Conservation (phyloP, 352 stramenopile species). For the Pythium utonaiense region DNA sequence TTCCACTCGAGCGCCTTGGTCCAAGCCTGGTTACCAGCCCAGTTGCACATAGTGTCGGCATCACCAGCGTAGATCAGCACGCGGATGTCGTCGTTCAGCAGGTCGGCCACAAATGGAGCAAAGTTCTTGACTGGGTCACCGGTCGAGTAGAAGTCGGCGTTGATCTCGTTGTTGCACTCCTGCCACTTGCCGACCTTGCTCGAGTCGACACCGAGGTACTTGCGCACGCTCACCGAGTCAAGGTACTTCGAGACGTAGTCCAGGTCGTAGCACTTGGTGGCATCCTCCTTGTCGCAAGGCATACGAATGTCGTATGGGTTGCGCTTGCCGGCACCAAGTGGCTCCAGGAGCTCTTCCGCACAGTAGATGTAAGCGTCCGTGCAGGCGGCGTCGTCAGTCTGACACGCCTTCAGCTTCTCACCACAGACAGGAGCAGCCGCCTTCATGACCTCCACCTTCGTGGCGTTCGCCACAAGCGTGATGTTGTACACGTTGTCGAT, state of each 20-base stretch:
- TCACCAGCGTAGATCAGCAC: conserved; percentile 97
- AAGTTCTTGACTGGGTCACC: conserved; percentile 19
- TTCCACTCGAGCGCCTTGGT: conserved; percentile 90
- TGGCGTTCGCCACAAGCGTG: conserved; percentile 36
- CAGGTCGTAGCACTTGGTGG: conserved; percentile 55
- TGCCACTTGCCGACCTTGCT: conserved; percentile 64
- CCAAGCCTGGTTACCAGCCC: conserved; percentile 94
- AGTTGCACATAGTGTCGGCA: conserved; percentile 97
- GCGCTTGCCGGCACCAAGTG: conserved; percentile 34
- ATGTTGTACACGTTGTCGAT: conserved; percentile 70
- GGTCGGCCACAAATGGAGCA: conserved; percentile 72
- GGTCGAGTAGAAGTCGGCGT: conserved; percentile 66
- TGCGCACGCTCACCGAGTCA: conserved; percentile 21
- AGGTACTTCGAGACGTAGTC: conserved; percentile 28
- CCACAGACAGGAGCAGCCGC: conserved; percentile 29
- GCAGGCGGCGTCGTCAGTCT: conserved; percentile 30
- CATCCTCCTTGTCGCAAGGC: conserved; percentile 27
- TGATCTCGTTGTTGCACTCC: conserved; percentile 91
- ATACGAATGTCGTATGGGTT: conserved; percentile 71
- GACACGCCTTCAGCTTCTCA: conserved; percentile 34
- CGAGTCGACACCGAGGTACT: conserved; percentile 37
- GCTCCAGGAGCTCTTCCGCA: conserved; percentile 29
- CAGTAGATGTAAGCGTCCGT: conserved; percentile 40
- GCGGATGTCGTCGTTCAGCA: conserved; percentile 71
- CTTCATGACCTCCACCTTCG: conserved; percentile 33